Percentiles rank a stretch among this genome's conserved stretches.
Evolutionary conservation across 2,329 filamentous ascomycete genomes (phyloP).

Genomic region (Aschersonia sp.): DNA sequence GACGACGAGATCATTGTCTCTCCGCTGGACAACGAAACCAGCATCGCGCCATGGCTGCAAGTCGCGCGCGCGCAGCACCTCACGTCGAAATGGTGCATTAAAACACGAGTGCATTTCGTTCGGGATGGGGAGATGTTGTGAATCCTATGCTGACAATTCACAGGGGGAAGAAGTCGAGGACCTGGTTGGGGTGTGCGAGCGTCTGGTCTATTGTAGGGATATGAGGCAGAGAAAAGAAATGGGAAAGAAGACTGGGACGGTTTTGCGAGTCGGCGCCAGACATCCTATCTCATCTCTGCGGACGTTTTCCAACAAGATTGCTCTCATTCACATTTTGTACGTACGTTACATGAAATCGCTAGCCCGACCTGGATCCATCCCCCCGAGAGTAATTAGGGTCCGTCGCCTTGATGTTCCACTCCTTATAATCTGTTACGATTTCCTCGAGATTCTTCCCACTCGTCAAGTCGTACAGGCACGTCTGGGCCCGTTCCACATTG

Average conservation of each 20-base stretch:
- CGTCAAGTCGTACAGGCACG: conserved; percentile 28
- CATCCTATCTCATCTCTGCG: neutral
- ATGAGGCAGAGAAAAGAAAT: neutral
- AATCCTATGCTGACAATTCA: neutral
- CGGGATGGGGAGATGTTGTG: too few relatives aligned
- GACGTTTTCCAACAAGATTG: neutral
- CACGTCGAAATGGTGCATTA: neutral
- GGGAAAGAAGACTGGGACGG: neutral
- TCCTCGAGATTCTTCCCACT: conserved; percentile 23
- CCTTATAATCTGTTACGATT: conserved; percentile 5
- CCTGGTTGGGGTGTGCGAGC: too few relatives aligned
- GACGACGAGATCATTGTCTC: conserved; percentile 57
- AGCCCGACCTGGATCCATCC: neutral
- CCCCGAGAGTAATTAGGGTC: conserved; percentile 1
- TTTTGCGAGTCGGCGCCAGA: neutral
- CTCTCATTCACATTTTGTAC: neutral
- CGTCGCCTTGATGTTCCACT: conserved; percentile 3
- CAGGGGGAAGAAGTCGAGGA: too few relatives aligned
- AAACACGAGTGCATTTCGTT: neutral
- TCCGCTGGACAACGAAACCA: conserved; percentile 61
- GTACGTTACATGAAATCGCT: neutral
- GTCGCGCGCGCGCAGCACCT: conserved; percentile 36
- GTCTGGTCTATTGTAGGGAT: too few relatives aligned
- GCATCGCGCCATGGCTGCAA: conserved; percentile 58
- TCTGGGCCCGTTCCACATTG: conserved; percentile 30